Evolutionary conservation across 2,329 filamentous ascomycete species (phyloP), one percentile per base, ranked within the genome.

Genomic region (Scorias spongiosa): DNA sequence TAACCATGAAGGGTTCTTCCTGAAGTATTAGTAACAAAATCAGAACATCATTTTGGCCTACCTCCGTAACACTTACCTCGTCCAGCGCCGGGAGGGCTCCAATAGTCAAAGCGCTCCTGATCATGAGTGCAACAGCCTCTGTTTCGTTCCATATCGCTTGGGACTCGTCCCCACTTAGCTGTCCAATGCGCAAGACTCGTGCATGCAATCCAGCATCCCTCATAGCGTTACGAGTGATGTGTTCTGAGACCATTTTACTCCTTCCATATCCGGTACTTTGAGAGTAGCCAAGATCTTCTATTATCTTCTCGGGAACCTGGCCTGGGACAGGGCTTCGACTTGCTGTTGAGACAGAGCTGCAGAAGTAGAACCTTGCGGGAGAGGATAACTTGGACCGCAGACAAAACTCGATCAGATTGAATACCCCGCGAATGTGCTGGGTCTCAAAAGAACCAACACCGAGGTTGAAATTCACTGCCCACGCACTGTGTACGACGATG

Each of bases 381-480:
- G 46, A 47, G 7, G 54, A 55, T 8, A 55, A 47, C 17, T 55
- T 50, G 2, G 57, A 50, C 36, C 52, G 54, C 0, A 67, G 57
- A 39, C 59, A 64, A 11, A 67, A 52, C 42, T 61, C 52, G 36
- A 66, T 58, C 10, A 75, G 59, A 40, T 72, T 67, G 1, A 56
- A 54, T 1, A 67, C 62, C 0, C 67, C 69, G 2, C 53, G 57
- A 15, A 76, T 64, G 46, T 63, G 60, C 20, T 69, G 64, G 6
- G 58, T 52, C 40, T 72, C 72, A 48, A 76, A 75, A 42, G 63
- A 70, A 2, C 61, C 58, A 1, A 76, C 61, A 1, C 61, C 60
- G 49, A 75, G 64, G 53, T 73, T 75, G 61, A 76, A 76, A 54
- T 76, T 75, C 26, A 76, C 72, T 49, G 3, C 65, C 72, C 72